Evolutionary conservation across 306 rosid species (phyloP), one percentile per base, ranked within the genome.

Genomic region (Geum urbanum): DNA sequence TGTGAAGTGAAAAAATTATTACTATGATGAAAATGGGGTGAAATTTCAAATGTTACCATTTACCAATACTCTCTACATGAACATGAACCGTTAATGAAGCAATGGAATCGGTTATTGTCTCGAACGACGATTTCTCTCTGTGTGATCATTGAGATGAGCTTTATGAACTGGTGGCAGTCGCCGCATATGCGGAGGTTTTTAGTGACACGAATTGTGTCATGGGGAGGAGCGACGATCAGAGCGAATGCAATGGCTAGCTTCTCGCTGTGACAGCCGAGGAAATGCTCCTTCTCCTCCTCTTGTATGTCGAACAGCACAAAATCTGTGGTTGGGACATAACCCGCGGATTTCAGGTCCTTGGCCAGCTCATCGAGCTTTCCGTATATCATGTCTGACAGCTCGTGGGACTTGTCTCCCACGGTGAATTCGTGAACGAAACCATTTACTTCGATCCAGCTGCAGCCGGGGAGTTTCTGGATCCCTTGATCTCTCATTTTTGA

Each of bases 111-210:
- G 70, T 89, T 89, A 64, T 82, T 87, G 43, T 89, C 92, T 72
- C 92, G 73, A 46, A 87, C 61, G 40, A 82, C 74, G 63, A 89
- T 82, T 78, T 82, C 85, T 77, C 91, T 85, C 41, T 78, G 67
- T 3, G 90, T 81, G 66, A 83, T 81, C 82, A 76, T 83, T 3
- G 96, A 83, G 66, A 80, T 70, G 44, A 87, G 86, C 78, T 85
- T 89, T 13, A 89, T 82, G 63, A 84, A 90, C 81, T 83, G 86
- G n/a, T 87, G 92, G 64, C 96, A 89, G 75, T 85, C 89, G 0
- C 89, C 89, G 57, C 92, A 89, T 2, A 85, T 86, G 10, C 92
- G 92, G 43, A 89, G 96, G 76, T 89, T 89, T 69, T 89, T 87
- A 35, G 80, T 88, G 12, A 90, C 86, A 67, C 95, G 85, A 63